Base-by-base conservation (phyloP, 2,329 filamentous ascomycete species). In the Tolypocladium nubicola region DNA sequence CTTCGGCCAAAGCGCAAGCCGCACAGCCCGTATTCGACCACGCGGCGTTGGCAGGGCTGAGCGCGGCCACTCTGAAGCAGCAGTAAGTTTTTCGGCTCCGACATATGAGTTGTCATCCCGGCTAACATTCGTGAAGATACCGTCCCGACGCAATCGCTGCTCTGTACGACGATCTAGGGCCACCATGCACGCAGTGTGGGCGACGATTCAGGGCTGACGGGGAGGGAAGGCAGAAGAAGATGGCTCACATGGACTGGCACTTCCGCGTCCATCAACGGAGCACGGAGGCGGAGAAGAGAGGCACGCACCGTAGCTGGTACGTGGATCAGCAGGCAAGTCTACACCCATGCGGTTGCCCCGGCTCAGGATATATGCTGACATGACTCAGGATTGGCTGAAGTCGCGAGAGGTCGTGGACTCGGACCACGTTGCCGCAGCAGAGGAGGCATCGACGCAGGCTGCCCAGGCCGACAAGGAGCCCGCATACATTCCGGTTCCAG, bases 211-310 rank as follows among this genome's bases (percentile, higher is more conserved):
- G 81, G 56, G 82, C 83, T 5, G 89, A 89, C 53, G 83, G 86
- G 14, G 85, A 89, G 62, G 93, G 93, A 14, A 88, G 85, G 65
- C 86, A 87, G 68, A 89, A 88, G 76, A 97, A 97, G 75, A 89
- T 87, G 30, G 85, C 87, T 3, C 94, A 99, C 69, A 86, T 99
- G 78, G 94, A 99, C 73, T 99, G 94, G 94, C 94, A 99, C 72
- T 99, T 99, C 75, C 86, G 88, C 57, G 92, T 93, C 30, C 93
- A 97, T 67, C 88, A 92, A 66, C 87, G 91, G 52, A 90, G 95
- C 73, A 85, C 86, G 3, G 93, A 97, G 64, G 87, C 89, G 16
- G 86, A 90, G 67, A 93, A 90, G 69, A 83, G 90, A 60, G 91
- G 89, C 38, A 89, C 95, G 65, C 92, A 95, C 67, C 86, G 94